These are phyloP conservation scores for Evansstolkia leycettana DNA, from an alignment of 495 filamentous ascomycete genomes.

Conservation along the genomic window DNA sequence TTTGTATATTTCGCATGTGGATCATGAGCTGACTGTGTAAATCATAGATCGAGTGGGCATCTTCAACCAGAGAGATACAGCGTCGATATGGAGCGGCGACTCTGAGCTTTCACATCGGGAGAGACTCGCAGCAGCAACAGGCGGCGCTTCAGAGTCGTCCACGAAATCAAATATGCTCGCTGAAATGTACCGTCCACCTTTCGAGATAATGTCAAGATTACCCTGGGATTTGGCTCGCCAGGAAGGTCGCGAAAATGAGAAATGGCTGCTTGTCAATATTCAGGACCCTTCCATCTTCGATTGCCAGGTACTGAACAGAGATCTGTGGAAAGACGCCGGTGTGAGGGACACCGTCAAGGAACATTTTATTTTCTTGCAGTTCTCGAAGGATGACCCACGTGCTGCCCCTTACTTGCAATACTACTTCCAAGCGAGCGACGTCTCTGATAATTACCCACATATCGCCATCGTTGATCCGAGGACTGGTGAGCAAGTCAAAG, in stretches of 20 bases:
- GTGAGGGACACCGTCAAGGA: slow-evolving; percentile 72
- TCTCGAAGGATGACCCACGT: slow-evolving; percentile 63
- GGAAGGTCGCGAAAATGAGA: slow-evolving; percentile 70
- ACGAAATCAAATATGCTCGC: slow-evolving; percentile 63
- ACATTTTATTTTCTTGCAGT: slow-evolving; percentile 93
- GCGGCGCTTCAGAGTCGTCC: slow-evolving; percentile 60
- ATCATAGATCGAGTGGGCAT: slow-evolving; percentile 52
- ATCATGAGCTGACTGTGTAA: too few species aligned
- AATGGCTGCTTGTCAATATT: slow-evolving; percentile 92
- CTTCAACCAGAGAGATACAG: slow-evolving; percentile 66
- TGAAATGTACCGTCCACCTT: slow-evolving; percentile 84
- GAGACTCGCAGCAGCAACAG: slow-evolving; percentile 48
- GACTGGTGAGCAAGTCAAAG: slow-evolving; percentile 94
- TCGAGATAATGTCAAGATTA: slow-evolving; percentile 65
- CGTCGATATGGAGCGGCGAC: slow-evolving; percentile 65
- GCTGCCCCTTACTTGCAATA: slow-evolving; percentile 74
- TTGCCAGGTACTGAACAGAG: slow-evolving; percentile 84
- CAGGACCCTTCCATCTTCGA: slow-evolving; percentile 86
- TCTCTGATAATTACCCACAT: slow-evolving; percentile 78
- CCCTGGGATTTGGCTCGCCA: slow-evolving; percentile 72
- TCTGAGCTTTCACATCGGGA: slow-evolving; percentile 33
- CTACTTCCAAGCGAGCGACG: slow-evolving; percentile 66
- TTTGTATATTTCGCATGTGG: neutral
- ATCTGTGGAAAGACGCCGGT: slow-evolving; percentile 80
- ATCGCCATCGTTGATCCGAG: slow-evolving; percentile 92